Percentiles rank a stretch among this genome's conserved stretches.
Conservation (phyloP, 768 basidiomycete species). For the Hemileccinum impolitum region DNA sequence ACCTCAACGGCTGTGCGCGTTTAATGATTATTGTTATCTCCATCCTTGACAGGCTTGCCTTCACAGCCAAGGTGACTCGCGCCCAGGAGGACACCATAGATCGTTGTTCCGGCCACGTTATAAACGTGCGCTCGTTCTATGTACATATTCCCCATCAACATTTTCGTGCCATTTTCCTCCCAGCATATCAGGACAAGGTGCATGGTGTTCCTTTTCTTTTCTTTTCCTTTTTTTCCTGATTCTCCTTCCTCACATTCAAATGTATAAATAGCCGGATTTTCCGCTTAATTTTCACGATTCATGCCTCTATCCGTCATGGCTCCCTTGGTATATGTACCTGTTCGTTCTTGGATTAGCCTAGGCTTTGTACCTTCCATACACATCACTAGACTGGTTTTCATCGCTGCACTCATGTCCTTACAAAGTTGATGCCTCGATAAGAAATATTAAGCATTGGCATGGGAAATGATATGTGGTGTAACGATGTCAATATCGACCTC, state of each 20-base stretch:
- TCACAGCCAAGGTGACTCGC: not conserved
- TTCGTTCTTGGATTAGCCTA: constrained; percentile 1
- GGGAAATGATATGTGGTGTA: too few species aligned
- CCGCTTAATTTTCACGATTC: not conserved
- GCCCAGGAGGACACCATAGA: not conserved
- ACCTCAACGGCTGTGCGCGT: constrained; percentile 23
- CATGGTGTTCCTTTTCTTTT: not conserved
- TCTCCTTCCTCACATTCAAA: constrained; percentile 7
- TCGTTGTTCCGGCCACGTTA: not conserved
- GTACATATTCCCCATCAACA: not conserved
- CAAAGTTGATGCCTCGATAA: too few species aligned
- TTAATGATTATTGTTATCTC: constrained; percentile 7
- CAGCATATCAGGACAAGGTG: not conserved
- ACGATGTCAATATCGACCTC: constrained; percentile 23
- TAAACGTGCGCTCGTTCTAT: not conserved
- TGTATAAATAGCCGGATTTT: not conserved
- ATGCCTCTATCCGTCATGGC: not conserved
- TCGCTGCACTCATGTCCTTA: not conserved
- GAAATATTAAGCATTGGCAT: not conserved
- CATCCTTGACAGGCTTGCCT: not conserved
- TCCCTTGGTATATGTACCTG: constrained; percentile 2
- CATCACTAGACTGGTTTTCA: constrained; percentile 12
- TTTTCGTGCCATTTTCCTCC: not conserved
- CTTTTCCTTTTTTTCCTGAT: constrained; percentile 1
- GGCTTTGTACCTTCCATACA: constrained; percentile 12